phyloP scores from a whole-genome alignment of 2,329 filamentous ascomycete genomes.

The Alternaria longipes region DNA sequence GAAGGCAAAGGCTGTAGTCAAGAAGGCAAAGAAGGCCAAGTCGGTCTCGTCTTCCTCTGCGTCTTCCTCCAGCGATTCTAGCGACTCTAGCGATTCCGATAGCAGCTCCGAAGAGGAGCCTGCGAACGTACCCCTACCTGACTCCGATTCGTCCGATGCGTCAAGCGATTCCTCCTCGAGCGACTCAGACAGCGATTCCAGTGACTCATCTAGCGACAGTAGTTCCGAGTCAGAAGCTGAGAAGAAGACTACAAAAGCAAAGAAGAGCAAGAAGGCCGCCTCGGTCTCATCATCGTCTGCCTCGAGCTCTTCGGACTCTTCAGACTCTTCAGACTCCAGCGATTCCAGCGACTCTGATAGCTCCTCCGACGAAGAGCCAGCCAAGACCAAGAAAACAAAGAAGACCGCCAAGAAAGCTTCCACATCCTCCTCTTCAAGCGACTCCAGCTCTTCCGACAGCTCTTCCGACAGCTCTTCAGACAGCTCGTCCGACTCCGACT shows the following conservation, averaged over 20 bases:
- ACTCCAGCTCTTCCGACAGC: slow-evolving; percentile 30
- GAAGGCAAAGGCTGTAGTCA: slow-evolving; percentile 23
- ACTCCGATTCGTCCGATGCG: slow-evolving; percentile 34
- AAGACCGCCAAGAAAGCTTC: slow-evolving; percentile 27
- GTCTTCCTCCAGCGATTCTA: slow-evolving; percentile 30
- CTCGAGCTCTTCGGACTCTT: slow-evolving; percentile 36
- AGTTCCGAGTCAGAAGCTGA: slow-evolving; percentile 40
- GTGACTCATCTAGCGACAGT: slow-evolving; percentile 38
- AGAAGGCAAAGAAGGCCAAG: slow-evolving; percentile 22
- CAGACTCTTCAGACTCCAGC: slow-evolving; percentile 32
- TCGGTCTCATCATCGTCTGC: slow-evolving; percentile 43
- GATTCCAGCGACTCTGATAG: slow-evolving; percentile 41
- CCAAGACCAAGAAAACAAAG: slow-evolving; percentile 23
- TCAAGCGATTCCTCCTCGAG: slow-evolving; percentile 36
- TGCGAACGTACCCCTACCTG: slow-evolving; percentile 38
- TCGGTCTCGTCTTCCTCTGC: slow-evolving; percentile 16
- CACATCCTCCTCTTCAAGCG: slow-evolving; percentile 32
- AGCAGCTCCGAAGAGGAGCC: slow-evolving; percentile 37
- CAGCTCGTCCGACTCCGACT: slow-evolving; percentile 28
- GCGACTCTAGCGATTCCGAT: slow-evolving; percentile 28
- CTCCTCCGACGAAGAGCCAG: slow-evolving; percentile 30
- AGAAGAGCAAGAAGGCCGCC: slow-evolving; percentile 38
- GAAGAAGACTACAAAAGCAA: slow-evolving; percentile 27
- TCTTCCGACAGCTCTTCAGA: slow-evolving; percentile 11
- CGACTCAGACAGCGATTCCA: slow-evolving; percentile 32